These are phyloP conservation scores for Sporormia fimetaria DNA, from an alignment of 495 filamentous ascomycete species.

Conservation along the genomic window DNA sequence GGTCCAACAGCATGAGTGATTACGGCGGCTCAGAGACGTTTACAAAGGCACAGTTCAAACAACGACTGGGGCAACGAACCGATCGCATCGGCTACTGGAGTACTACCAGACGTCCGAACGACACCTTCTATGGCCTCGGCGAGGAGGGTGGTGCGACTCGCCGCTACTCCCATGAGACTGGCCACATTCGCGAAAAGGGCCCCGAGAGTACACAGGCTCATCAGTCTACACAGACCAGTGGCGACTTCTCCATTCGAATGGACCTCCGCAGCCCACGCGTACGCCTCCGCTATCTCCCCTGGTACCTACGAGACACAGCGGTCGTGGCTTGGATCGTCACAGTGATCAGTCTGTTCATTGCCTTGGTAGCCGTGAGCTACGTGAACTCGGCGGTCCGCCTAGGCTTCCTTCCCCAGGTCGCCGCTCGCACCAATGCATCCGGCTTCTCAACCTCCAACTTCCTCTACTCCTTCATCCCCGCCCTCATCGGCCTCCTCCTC, in stretches of 20 bases:
- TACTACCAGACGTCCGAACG: conserved; percentile 42
- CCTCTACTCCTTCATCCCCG: conserved; percentile 74
- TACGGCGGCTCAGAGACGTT: conserved; percentile 51
- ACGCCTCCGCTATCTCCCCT: conserved; percentile 61
- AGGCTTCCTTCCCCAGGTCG: conserved; percentile 61
- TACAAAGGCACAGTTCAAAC: conserved; percentile 36
- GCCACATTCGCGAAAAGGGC: conserved; percentile 32
- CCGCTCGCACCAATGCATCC: conserved; percentile 44
- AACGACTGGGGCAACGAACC: conserved; percentile 38
- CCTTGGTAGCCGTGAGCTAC: conserved; percentile 58
- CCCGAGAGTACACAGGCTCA: conserved; percentile 10
- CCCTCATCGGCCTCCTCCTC: conserved; percentile 58
- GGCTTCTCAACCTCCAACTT: conserved; percentile 82
- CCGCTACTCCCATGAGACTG: conserved; percentile 44
- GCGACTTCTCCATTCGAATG: conserved; percentile 27
- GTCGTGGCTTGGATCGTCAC: conserved; percentile 54
- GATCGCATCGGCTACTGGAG: conserved; percentile 79
- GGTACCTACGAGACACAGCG: conserved; percentile 56
- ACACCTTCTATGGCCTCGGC: conserved; percentile 55
- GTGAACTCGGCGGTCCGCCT: conserved; percentile 50
- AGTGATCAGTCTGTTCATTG: conserved; percentile 53
- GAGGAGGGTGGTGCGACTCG: conserved; percentile 47
- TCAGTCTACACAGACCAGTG: conserved; percentile 2
- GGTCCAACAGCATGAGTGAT: conserved; percentile 63
- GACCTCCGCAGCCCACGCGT: conserved; percentile 39